Evolutionary conservation across 441 rosid genomes (phyloP), one percentile per base, ranked within the genome.

Genomic region (Adansonia madagascariensis): DNA sequence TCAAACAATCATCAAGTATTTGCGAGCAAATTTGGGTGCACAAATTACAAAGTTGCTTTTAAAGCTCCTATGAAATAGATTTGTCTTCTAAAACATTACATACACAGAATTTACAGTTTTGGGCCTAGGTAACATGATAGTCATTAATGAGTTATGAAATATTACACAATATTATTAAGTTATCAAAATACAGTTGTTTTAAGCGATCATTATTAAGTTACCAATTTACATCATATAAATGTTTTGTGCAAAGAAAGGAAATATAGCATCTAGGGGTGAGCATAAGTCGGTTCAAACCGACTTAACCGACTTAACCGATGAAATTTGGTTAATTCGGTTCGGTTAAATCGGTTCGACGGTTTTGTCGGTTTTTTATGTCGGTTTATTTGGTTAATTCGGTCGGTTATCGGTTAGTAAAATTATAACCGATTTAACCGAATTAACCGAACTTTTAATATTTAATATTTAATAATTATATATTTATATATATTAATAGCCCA

Each of bases 1-100:
- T 76, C 78, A 52, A 73, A 12, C n/a, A 43, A 31, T 49, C 53
- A 69, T 24, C 24, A 46, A 69, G n/a, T 49, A 69, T 49, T 69
- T 22, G 2, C 2, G 43, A 8, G 17, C 0, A 66, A 65, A 66
- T 70, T 60, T 72, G 64, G 52, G 50, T 53, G 47, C 10, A 18
- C 3, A 18, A 17, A 14, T 72, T 53, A 71, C 31, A 31, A 8
- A 31, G 49, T 55, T 56, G 11, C 35, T 18, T 35, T 43, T 12
- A 17, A 11, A 17, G 64, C 50, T 72, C 50, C 27, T 6, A 39
- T 17, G 41, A 71, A 70, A 70, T 50, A 27, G 61, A 70, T 15
- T 7, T 70, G 31, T 50, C 11, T 50, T 27, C 46, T 31, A 27
- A 50, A 31, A 9, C 24, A 53, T 71, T 53, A 8, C 46, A 71